Percentiles rank a stretch among this genome's conserved stretches.
These are phyloP conservation scores for Litchi chinensis DNA, from an alignment of 345 rosid genomes.

Conservation along the genomic window DNA sequence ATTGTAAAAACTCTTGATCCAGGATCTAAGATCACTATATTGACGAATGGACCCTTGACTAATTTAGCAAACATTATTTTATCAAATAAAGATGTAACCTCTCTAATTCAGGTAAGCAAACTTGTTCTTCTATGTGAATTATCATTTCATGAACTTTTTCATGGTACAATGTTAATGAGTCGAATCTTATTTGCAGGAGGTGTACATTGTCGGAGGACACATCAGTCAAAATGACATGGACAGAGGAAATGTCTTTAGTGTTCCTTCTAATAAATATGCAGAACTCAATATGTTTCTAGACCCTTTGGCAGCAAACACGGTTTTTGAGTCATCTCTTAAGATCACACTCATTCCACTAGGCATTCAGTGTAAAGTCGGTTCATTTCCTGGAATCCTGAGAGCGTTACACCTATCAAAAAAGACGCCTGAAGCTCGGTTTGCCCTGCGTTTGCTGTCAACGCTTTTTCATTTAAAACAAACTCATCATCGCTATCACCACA, in stretches of 20 bases:
- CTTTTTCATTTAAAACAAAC: conserved; percentile 48
- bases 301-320: conserved; percentile 78
- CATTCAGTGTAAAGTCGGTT: conserved; percentile 51
- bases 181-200: conserved; percentile 52
- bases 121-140: not conserved
- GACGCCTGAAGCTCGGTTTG: conserved; percentile 67
- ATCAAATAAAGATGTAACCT: conserved; percentile 37
- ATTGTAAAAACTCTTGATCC: conserved; percentile 36
- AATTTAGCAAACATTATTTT: conserved; percentile 64
- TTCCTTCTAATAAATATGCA: conserved; percentile 53
- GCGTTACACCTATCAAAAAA: conserved; percentile 29
- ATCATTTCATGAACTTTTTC: not conserved
- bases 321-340: conserved; percentile 57
- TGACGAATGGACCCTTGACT: conserved; percentile 87
- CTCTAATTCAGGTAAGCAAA: conserved; percentile 58
- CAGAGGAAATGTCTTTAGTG: conserved; percentile 57
- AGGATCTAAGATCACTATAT: conserved; percentile 60
- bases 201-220: conserved; percentile 84
- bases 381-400: conserved; percentile 41
- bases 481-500: conserved; percentile 61
- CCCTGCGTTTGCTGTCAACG: conserved; percentile 49
- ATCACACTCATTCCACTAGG: conserved; percentile 76
- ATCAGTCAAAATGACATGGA: conserved; percentile 37
- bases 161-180: not conserved
- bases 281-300: conserved; percentile 93